phyloP scores from a whole-genome alignment of 805 yeast genomes.

The Suhomyces vadensis region DNA sequence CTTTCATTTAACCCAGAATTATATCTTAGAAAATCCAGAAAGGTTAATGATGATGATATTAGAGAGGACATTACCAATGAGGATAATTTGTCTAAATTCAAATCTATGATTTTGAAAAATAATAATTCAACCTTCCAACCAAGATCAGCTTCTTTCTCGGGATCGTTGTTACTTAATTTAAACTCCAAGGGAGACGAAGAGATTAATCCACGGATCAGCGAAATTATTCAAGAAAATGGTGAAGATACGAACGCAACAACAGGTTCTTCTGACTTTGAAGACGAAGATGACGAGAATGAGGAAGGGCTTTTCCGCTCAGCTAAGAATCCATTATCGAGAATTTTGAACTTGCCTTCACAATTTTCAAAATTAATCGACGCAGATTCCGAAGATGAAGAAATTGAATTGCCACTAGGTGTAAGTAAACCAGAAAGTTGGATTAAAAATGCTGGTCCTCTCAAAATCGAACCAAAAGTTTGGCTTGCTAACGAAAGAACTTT shows the following conservation, averaged over 20 bases:
- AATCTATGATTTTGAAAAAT: slow-evolving; percentile 36
- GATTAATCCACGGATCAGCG: neutral
- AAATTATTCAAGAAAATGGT: slow-evolving; percentile 10
- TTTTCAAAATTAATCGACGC: slow-evolving; percentile 52
- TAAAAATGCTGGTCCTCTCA: slow-evolving; percentile 87
- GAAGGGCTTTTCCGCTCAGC: slow-evolving; percentile 7
- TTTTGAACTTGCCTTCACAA: slow-evolving; percentile 28
- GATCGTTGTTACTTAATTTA: slow-evolving; percentile 26
- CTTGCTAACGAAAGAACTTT: slow-evolving; percentile 97
- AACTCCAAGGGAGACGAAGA: slow-evolving; percentile 9
- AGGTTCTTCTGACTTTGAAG: slow-evolving; percentile 31
- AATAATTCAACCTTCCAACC: slow-evolving; percentile 32
- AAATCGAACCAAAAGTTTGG: slow-evolving; percentile 98
- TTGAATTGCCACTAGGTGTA: slow-evolving; percentile 87
- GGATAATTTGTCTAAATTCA: slow-evolving; percentile 44
- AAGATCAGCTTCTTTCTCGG: slow-evolving; percentile 42
- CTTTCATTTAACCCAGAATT: slow-evolving; percentile 18
- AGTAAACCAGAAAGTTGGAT: slow-evolving; percentile 74
- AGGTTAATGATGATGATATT: slow-evolving; percentile 9
- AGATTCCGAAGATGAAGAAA: slow-evolving; percentile 82
- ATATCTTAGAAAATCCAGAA: slow-evolving; percentile 12
- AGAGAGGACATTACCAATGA: slow-evolving; percentile 47
- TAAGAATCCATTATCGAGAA: slow-evolving; percentile 15
- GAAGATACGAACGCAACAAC: slow-evolving; percentile 11
- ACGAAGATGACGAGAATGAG: slow-evolving; percentile 34